Conservation (phyloP, 2,329 filamentous ascomycete species). For the Diaporthe longicolla region DNA sequence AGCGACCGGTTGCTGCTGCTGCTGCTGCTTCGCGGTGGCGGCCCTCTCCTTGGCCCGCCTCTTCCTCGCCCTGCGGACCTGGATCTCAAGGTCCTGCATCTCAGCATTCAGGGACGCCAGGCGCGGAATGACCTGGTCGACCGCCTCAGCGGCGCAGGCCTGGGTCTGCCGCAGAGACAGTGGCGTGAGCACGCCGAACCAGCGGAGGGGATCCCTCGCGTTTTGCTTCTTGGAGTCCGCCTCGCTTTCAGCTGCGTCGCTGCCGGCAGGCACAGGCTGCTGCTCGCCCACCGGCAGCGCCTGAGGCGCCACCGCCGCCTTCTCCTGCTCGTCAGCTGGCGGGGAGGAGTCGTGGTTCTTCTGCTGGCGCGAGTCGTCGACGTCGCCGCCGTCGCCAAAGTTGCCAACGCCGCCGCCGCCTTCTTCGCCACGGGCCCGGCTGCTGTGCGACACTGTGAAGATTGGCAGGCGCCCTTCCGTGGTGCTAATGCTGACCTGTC, state of each 20-base stretch:
- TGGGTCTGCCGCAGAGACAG: conserved; percentile 71
- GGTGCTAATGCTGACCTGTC: conserved; percentile 56
- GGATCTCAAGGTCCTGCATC: conserved; percentile 77
- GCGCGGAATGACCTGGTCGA: conserved; percentile 70
- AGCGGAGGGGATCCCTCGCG: conserved; percentile 68
- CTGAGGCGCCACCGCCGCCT: conserved; percentile 8
- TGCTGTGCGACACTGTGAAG: conserved; percentile 45
- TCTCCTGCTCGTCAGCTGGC: not conserved
- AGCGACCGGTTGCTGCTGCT: not conserved
- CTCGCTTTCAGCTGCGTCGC: conserved; percentile 38
- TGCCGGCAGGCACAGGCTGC: conserved; percentile 16
- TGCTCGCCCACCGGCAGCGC: conserved; percentile 33
- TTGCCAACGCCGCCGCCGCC: not conserved
- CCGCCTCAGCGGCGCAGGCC: conserved; percentile 65
- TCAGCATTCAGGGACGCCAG: conserved; percentile 71
- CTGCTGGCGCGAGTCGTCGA: not conserved
- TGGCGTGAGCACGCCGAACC: conserved; percentile 71
- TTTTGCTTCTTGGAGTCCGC: conserved; percentile 41
- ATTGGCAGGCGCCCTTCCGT: conserved; percentile 41
- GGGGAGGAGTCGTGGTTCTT: not conserved
- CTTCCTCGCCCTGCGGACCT: conserved; percentile 75
- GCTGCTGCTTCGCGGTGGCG: conserved; percentile 50
- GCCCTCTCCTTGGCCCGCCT: conserved; percentile 63
- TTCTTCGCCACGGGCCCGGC: not conserved
- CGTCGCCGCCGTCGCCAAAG: not conserved